These are phyloP conservation scores for Plantago major DNA, from an alignment of 257 asterid species.

Conservation along the genomic window DNA sequence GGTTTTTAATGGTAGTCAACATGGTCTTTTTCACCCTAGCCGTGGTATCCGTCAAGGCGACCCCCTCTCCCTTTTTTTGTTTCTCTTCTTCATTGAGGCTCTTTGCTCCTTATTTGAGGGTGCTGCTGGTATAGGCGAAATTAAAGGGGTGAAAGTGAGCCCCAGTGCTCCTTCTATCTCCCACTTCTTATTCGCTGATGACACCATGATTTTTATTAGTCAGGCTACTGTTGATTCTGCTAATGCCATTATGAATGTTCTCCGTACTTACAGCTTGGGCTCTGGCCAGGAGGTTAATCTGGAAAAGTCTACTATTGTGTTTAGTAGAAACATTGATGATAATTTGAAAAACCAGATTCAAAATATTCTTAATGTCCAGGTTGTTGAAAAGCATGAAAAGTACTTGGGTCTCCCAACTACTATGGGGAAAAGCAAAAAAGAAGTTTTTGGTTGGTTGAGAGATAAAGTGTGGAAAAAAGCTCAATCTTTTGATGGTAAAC, in stretches of 20 bases:
- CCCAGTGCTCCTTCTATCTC: neutral
- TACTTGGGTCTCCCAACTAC: neutral
- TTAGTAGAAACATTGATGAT: neutral
- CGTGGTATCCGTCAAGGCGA: slow-evolving; percentile 3
- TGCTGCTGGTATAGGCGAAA: neutral
- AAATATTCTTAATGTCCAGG: neutral
- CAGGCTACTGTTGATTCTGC: neutral
- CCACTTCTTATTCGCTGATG: neutral
- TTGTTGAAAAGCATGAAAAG: neutral
- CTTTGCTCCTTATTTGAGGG: neutral
- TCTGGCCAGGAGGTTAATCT: neutral
- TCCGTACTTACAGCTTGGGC: neutral
- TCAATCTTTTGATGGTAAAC: neutral
- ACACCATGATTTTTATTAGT: neutral
- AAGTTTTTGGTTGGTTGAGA: neutral
- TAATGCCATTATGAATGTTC: neutral
- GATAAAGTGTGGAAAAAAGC: neutral
- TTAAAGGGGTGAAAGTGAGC: neutral
- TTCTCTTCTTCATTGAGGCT: neutral
- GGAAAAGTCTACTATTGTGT: neutral
- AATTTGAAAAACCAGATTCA: too few species aligned
- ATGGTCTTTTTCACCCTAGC: neutral
- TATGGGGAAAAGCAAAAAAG: neutral
- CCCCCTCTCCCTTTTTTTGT: neutral
- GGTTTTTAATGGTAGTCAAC: neutral